Evolutionary conservation across 2,329 filamentous ascomycete genomes (phyloP).

Genomic region (Trichophyton benhamiae): DNA sequence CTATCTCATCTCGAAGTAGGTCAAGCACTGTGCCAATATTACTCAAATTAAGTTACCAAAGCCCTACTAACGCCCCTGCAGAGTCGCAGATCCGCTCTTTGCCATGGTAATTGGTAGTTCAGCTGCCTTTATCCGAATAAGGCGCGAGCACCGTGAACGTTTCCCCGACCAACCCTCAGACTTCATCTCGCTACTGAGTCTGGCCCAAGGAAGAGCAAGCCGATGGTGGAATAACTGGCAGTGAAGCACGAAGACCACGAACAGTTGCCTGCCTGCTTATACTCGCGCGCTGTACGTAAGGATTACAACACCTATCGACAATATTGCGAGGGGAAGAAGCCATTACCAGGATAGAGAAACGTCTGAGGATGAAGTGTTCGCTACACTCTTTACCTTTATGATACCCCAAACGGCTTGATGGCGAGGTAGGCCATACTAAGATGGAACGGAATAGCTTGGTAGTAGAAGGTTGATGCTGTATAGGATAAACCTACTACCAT

Average conservation of each 20-base stretch:
- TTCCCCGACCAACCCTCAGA: constrained; percentile 27
- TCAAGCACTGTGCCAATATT: not conserved
- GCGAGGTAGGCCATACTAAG: not conserved
- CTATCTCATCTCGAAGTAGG: constrained; percentile 9
- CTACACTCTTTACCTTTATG: not conserved
- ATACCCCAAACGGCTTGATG: not conserved
- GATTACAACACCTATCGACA: not conserved
- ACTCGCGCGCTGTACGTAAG: not conserved
- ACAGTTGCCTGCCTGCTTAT: not conserved
- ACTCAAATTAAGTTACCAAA: not conserved
- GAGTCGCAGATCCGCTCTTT: constrained; percentile 43
- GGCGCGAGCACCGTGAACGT: constrained; percentile 42
- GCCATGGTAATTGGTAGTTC: constrained; percentile 41
- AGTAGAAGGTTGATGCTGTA: not conserved
- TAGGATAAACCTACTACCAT: not conserved
- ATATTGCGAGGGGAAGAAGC: not conserved
- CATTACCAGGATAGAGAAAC: not conserved
- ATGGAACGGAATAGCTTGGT: not conserved
- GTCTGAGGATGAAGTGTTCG: not conserved
- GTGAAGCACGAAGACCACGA: not conserved
- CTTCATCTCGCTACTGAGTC: constrained; percentile 20
- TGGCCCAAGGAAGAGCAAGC: constrained; percentile 23
- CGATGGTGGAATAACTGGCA: constrained; percentile 31
- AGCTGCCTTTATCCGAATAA: constrained; percentile 43
- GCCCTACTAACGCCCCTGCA: constrained; percentile 21